Evolutionary conservation across 1,139 yeast genomes (phyloP), one percentile per base, ranked within the genome.

Genomic region (Debaryomyces subglobosus): DNA sequence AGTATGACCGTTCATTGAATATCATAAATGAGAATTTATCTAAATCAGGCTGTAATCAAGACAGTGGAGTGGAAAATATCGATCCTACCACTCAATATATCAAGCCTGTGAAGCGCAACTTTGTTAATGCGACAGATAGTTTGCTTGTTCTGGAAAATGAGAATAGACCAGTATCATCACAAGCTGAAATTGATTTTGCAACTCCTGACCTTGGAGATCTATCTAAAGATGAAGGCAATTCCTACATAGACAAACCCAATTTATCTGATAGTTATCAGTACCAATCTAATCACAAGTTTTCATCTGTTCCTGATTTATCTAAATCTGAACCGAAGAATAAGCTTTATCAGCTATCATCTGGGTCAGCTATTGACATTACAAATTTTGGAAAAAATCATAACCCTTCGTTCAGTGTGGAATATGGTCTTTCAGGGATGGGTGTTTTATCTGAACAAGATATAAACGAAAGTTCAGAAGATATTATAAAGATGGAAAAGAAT

Each of bases 381-480:
- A 72, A 72, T 50, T 76, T 76, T 57, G 81, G 81, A n/a, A 66
- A 67, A 48, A 61, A 53, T 46, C 61, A 74, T 55, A 67, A 67
- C 48, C 81, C 81, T n/a, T 65, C 77, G 0, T 75, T 72, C 50
- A 52, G 53, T 39, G 38, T 49, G 25, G 10, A 39, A 12, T 24
- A 35, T 36, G 37, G 20, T 7, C 47, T 44, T 27, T 16, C 46
- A 18, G 23, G 20, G 30, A 29, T 30, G 25, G 12, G 27, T 30
- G 37, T 10, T 16, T 13, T 27, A 27, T n/a, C 6, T 3, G 10
- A 21, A 5, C 10, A 2, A 3, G 7, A 29, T 15, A 23, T 10
- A 20, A 40, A 34, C 34, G 45, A 42, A 24, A 42, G 45, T 24
- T 27, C 25, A 5, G 45, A 42, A 5, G 24, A 42, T 12, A 34